Percentiles rank a stretch among this genome's conserved stretches.
Conservation (phyloP, 2,329 filamentous ascomycete species). For the Talaromyces sp. region DNA sequence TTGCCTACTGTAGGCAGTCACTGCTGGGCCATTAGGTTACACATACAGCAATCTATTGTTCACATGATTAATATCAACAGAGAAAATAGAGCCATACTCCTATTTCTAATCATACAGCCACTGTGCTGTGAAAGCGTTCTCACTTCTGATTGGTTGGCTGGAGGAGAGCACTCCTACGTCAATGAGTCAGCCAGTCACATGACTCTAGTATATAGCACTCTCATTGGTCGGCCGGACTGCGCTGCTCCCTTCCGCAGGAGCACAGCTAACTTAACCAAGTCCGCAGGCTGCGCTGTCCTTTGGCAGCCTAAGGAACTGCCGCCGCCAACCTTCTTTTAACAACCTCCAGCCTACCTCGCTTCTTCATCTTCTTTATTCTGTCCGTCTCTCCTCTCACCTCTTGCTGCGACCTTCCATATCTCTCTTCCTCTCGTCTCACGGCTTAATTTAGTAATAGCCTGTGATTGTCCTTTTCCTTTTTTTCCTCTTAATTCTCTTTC, state of each 20-base stretch:
- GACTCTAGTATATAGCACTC: neutral
- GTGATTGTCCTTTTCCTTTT: slow-evolving; percentile 1
- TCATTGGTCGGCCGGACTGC: neutral
- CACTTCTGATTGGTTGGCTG: neutral
- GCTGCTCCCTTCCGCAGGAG: neutral
- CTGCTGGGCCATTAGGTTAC: neutral
- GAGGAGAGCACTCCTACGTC: neutral
- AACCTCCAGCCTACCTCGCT: neutral
- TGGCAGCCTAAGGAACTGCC: slow-evolving; percentile 5
- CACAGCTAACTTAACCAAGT: no score
- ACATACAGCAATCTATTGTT: neutral
- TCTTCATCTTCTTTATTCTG: neutral
- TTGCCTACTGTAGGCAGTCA: neutral
- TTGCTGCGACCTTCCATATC: slow-evolving; percentile 2
- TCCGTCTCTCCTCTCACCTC: neutral
- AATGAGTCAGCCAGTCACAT: slow-evolving; percentile 20
- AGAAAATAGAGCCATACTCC: neutral
- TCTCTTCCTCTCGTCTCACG: neutral
- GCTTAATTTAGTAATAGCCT: neutral
- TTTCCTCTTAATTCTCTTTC: neutral
- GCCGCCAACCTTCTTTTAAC: slow-evolving; percentile 17
- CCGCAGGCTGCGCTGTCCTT: neutral
- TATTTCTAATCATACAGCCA: neutral
- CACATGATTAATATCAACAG: neutral
- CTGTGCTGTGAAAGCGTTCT: neutral